These are phyloP conservation scores for Melampsora abietis-canadensis DNA, from an alignment of 1,284 basidiomycete genomes.

Conservation along the genomic window DNA sequence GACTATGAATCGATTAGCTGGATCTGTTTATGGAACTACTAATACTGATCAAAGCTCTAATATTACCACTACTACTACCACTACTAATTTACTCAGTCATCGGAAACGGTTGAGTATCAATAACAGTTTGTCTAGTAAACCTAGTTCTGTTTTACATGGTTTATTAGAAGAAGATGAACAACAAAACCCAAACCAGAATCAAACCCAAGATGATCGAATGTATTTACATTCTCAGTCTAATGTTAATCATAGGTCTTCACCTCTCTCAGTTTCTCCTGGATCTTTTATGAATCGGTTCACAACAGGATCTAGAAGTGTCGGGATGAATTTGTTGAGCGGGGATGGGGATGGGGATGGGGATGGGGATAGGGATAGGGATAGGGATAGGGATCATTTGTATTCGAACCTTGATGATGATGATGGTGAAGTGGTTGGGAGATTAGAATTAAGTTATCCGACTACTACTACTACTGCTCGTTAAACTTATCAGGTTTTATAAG, in stretches of 20 bases:
- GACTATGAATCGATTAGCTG: conserved; percentile 25
- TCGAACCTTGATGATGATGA: not conserved
- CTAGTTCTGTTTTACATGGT: conserved; percentile 1
- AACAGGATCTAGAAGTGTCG: no score
- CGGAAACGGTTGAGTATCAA: not conserved
- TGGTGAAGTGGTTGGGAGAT: not conserved
- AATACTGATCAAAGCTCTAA: not conserved
- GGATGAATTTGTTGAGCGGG: no score
- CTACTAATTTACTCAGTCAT: not conserved
- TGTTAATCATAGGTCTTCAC: no score
- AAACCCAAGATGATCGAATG: no score
- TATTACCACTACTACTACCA: not conserved
- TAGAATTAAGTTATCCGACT: not conserved
- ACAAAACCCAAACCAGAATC: not conserved
- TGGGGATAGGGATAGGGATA: no score
- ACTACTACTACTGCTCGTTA: no score
- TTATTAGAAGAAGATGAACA: conserved; percentile 14
- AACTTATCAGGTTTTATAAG: no score
- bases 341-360: no score
- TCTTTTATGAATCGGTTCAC: no score
- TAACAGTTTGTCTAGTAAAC: conserved; percentile 8
- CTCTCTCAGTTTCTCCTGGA: no score
- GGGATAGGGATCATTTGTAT: no score
- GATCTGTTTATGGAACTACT: conserved; percentile 1
- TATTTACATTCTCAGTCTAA: no score